A percentile compares a stretch with the other conserved stretches of the same genome.
phyloP scores from a whole-genome alignment of 805 yeast species.

The Saccharomyces kudriavzevii region DNA sequence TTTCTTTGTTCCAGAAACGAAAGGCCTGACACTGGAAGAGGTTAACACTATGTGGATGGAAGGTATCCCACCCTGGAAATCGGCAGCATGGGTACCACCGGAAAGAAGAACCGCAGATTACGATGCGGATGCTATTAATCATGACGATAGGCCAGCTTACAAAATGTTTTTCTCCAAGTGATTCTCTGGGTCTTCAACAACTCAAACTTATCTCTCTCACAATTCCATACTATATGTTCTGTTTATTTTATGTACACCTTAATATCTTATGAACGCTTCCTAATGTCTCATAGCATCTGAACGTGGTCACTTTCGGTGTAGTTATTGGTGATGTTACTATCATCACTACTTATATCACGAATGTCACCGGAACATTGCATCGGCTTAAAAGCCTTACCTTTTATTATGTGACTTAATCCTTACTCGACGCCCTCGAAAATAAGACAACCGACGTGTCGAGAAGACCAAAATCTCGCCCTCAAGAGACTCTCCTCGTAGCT shows the following conservation, averaged over 20 bases:
- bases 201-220: neutral
- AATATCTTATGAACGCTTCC: neutral
- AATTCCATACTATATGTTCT: neutral
- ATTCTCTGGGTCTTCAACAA: neutral
- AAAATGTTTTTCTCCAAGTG: constrained; percentile 5
- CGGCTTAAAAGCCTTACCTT: too few relatives aligned
- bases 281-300: neutral
- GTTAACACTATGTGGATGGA: constrained; percentile 50
- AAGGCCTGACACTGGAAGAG: constrained; percentile 70
- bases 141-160: constrained; percentile 14
- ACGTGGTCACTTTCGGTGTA: neutral
- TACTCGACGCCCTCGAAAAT: too few relatives aligned
- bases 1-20: constrained; percentile 64
- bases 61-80: constrained; percentile 34
- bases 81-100: constrained; percentile 44
- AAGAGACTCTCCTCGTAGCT: too few relatives aligned
- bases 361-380: too few relatives aligned
- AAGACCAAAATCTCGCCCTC: too few relatives aligned
- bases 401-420: too few relatives aligned
- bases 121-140: constrained; percentile 11
- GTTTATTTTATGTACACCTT: neutral
- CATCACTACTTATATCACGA: neutral
- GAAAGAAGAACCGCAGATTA: constrained; percentile 18
- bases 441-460: too few relatives aligned
- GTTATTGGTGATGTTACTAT: neutral